A percentile compares a stretch with the other conserved stretches of the same genome.
These are phyloP conservation scores for Penicillium sumatraense DNA, from an alignment of 2,329 filamentous ascomycete genomes.

Conservation along the genomic window DNA sequence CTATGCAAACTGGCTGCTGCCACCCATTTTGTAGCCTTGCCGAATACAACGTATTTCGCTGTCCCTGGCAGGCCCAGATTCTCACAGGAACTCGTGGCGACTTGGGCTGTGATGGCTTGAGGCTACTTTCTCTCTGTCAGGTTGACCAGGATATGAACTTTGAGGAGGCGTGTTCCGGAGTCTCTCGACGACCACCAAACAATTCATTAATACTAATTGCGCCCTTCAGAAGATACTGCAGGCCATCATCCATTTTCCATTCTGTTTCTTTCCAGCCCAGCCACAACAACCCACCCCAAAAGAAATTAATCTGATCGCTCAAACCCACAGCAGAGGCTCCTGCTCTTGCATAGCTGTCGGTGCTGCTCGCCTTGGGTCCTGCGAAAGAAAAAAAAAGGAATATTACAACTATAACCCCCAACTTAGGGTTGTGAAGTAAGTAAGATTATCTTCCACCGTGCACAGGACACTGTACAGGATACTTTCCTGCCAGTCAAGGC, in stretches of 20 bases:
- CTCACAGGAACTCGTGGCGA: constrained; percentile 35
- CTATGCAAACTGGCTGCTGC: constrained; percentile 30
- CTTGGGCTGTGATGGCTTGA: constrained; percentile 12
- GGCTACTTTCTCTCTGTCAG: constrained; percentile 10
- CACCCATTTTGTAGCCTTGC: constrained; percentile 30
- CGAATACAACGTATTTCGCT: constrained; percentile 29
- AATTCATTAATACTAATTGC: constrained; percentile 25
- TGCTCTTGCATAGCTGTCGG: constrained; percentile 10
- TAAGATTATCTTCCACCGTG: constrained; percentile 5
- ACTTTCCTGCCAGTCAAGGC: constrained; percentile 8
- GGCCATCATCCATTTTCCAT: constrained; percentile 1
- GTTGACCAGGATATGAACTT: constrained; percentile 9
- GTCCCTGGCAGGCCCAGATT: constrained; percentile 35
- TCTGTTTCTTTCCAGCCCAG: constrained; percentile 15
- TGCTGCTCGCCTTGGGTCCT: not conserved
- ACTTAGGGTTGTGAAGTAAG: constrained; percentile 21
- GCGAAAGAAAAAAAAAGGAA: constrained; percentile 7
- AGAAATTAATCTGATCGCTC: constrained; percentile 15
- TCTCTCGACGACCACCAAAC: constrained; percentile 6
- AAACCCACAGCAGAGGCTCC: constrained; percentile 6
- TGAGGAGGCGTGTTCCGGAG: constrained; percentile 5
- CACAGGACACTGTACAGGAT: constrained; percentile 13
- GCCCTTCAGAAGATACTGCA: constrained; percentile 10
- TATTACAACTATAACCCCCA: constrained; percentile 1
- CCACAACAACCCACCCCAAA: constrained; percentile 14